Evolutionary conservation across 768 basidiomycete genomes (phyloP), one percentile per base, ranked within the genome.

Genomic region (Rhodosporidiobolus odoratus): DNA sequence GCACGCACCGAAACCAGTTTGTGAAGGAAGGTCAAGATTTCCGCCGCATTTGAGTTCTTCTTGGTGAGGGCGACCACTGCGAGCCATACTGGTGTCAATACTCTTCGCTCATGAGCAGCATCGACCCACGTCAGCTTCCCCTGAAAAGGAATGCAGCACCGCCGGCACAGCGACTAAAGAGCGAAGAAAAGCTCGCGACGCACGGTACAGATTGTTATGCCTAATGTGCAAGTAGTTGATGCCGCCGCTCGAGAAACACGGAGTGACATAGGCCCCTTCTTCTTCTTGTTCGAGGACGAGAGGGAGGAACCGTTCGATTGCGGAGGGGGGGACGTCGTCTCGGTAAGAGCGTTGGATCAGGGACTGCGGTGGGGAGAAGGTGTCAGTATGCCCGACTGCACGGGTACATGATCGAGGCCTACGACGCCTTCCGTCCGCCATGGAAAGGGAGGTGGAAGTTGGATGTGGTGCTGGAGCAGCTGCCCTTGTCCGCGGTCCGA

Each of bases 161-260:
- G 3, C n/a, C 27, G 2, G 32, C 60, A 32, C 58, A 30, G 25
- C 47, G 64, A 58, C 57, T 30, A 56, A 47, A 27, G 35, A 34
- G 47, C 16, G 32, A 4, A n/a, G 37, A 23, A 35, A 9, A 8
- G 30, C 30, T 2, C 4, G 27, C 30, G 41, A 84, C 91, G 76
- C 78, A 96, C 95, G 84, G 79, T 99, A 99, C 10, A 99, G 84
- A 81, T 99, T 99, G 56, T 92, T 95, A 80, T 98, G 95, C 37
- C 95, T 85, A 78, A 99, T 97, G 79, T 99, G 93, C 88, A 97
- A 90, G 82, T 94, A 99, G 80, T 98, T 98, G 82, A 98, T 83
- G 21, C 95, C 95, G 77, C 93, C 90, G 73, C 86, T 88, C 6
- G 94, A 90, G 83, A 99, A 91, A 81, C 95, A 98, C 1, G 96